Conservation (phyloP, 352 stramenopile species). For the Globisporangium apiculatum region DNA sequence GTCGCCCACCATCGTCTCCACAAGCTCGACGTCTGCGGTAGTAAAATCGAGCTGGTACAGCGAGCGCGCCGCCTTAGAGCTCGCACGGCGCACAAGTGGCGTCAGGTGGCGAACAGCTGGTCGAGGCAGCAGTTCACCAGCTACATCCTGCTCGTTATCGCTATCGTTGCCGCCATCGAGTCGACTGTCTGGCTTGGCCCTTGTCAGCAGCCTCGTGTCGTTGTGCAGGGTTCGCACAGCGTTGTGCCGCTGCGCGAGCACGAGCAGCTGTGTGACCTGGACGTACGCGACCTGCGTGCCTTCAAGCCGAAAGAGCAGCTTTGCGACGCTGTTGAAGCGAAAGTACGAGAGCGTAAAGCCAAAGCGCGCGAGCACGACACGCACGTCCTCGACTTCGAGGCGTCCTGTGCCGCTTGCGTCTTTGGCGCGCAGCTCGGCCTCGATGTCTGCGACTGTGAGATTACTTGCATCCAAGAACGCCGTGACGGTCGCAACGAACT, state of each 20-base stretch:
- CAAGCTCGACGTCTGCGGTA: too few relatives aligned
- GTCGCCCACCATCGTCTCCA: too few relatives aligned
- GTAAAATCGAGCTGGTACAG: too few relatives aligned
- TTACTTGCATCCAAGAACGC: conserved; percentile 17
- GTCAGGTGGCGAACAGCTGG: too few relatives aligned
- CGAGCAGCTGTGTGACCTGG: conserved; percentile 35
- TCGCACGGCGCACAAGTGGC: too few relatives aligned
- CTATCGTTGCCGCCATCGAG: too few relatives aligned
- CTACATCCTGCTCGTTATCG: too few relatives aligned
- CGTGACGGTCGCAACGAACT: conserved; percentile 32
- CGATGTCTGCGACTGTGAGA: conserved; percentile 27
- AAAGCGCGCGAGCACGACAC: conserved; percentile 25
- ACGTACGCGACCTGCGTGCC: conserved; percentile 35
- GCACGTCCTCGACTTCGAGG: conserved; percentile 39
- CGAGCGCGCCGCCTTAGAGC: too few relatives aligned
- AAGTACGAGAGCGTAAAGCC: conserved; percentile 46
- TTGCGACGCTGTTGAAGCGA: conserved; percentile 53
- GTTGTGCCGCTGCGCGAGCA: conserved; percentile 17
- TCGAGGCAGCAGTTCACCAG: too few relatives aligned
- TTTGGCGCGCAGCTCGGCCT: conserved; percentile 15
- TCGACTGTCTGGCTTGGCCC: too few relatives aligned
- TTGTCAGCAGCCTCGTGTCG: background rate
- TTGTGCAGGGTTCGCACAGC: conserved; percentile 1
- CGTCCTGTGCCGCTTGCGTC: conserved; percentile 22
- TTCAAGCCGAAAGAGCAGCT: conserved; percentile 39